phyloP scores from a whole-genome alignment of 1,284 basidiomycete genomes.

The Coniferiporia sulphurascens region DNA sequence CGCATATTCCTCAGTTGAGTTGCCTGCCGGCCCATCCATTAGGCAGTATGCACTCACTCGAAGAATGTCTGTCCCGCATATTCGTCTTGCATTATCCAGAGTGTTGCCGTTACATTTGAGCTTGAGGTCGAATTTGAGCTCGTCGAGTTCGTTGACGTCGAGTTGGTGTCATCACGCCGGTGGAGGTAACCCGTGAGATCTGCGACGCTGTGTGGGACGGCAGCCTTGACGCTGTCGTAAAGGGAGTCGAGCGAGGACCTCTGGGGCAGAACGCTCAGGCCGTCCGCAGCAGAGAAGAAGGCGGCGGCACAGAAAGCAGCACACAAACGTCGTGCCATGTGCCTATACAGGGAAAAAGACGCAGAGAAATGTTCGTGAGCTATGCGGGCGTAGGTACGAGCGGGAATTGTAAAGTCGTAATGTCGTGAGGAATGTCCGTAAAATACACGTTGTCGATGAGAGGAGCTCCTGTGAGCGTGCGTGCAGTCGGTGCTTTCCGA shows the following conservation, averaged over 20 bases:
- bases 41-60: slow-evolving; percentile 7
- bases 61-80: slow-evolving; percentile 18
- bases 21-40: background rate
- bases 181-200: background rate
- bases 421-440: background rate
- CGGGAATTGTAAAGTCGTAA: background rate
- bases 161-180: background rate
- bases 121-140: slow-evolving; percentile 8
- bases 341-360: background rate
- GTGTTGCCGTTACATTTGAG: background rate
- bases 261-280: background rate
- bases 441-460: background rate
- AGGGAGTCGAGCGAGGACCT: background rate
- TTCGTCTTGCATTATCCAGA: slow-evolving; percentile 15
- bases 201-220: slow-evolving; percentile 2
- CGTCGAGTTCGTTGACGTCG: slow-evolving; percentile 1
- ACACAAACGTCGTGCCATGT: background rate
- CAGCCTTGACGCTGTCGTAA: background rate
- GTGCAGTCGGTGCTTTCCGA: background rate
- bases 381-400: background rate
- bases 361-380: background rate
- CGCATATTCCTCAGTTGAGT: background rate
- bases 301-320: background rate
- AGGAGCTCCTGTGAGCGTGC: background rate
- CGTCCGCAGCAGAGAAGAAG: slow-evolving; percentile 1